Percentiles rank a stretch among this genome's conserved stretches.
These are phyloP conservation scores for Sugiyamaella chiloensis DNA, from an alignment of 805 yeast genomes.

Conservation along the genomic window DNA sequence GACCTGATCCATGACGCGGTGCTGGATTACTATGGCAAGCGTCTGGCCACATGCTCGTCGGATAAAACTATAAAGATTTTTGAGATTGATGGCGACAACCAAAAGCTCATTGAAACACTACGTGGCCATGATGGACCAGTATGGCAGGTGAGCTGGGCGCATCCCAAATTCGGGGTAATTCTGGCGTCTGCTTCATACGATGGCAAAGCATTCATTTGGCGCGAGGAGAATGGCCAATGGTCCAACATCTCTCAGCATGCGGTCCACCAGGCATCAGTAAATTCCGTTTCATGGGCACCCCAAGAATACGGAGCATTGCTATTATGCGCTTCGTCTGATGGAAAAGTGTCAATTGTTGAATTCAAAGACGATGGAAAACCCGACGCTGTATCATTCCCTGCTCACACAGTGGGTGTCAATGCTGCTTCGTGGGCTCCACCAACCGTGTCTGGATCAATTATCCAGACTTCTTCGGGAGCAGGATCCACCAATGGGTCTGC, in stretches of 20 bases:
- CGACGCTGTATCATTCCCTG: slow-evolving; percentile 52
- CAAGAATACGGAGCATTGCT: slow-evolving; percentile 93
- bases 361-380: slow-evolving; percentile 84
- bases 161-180: slow-evolving; percentile 94
- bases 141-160: slow-evolving; percentile 99
- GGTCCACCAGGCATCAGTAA: slow-evolving; percentile 90
- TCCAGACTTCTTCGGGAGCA: slow-evolving; percentile 92
- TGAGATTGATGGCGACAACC: slow-evolving; percentile 83
- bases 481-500: slow-evolving; percentile 45
- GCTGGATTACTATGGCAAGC: slow-evolving; percentile 92
- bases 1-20: slow-evolving; percentile 96
- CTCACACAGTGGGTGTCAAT: slow-evolving; percentile 92
- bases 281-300: slow-evolving; percentile 95
- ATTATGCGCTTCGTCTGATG: slow-evolving; percentile 90
- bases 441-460: slow-evolving; percentile 38
- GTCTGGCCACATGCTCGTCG: slow-evolving; percentile 93
- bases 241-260: slow-evolving; percentile 79
- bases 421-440: slow-evolving; percentile 74
- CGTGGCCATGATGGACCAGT: slow-evolving; percentile 97
- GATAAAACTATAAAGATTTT: slow-evolving; percentile 94
- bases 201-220: slow-evolving; percentile 93
- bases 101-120: slow-evolving; percentile 77
- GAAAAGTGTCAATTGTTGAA: slow-evolving; percentile 85
- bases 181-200: slow-evolving; percentile 94
- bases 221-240: slow-evolving; percentile 89